These are phyloP conservation scores for Mycosphaerella sp. DNA, from an alignment of 2,329 filamentous ascomycete genomes.

Conservation along the genomic window DNA sequence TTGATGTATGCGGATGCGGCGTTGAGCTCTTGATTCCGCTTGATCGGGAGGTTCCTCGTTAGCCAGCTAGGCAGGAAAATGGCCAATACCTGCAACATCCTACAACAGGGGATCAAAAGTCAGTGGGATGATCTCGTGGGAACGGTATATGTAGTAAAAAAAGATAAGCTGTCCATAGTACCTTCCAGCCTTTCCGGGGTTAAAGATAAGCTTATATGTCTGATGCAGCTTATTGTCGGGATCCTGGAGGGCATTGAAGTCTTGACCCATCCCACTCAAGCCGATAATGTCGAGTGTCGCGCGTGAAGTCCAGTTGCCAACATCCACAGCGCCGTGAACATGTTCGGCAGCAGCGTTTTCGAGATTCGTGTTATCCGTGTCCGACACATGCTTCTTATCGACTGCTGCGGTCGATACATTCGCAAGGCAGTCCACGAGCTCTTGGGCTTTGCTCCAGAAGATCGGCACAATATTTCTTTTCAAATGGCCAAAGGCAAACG, in stretches of 20 bases:
- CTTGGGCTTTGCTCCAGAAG: slow-evolving; percentile 45
- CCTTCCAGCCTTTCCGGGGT: slow-evolving; percentile 41
- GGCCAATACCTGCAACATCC: slow-evolving; percentile 43
- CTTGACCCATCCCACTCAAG: slow-evolving; percentile 50
- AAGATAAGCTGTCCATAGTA: neutral
- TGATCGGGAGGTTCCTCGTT: slow-evolving; percentile 58
- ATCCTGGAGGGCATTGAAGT: slow-evolving; percentile 49
- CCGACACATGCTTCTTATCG: slow-evolving; percentile 12
- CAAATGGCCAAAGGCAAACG: slow-evolving; percentile 46
- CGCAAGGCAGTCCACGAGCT: slow-evolving; percentile 34
- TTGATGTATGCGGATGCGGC: slow-evolving; percentile 56
- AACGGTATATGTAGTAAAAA: too few species aligned
- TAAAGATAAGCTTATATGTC: slow-evolving; percentile 48
- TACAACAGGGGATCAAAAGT: slow-evolving; percentile 17
- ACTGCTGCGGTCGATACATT: slow-evolving; percentile 30
- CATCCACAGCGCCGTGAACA: slow-evolving; percentile 37
- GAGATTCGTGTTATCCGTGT: slow-evolving; percentile 22
- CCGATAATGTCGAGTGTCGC: slow-evolving; percentile 55
- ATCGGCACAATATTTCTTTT: slow-evolving; percentile 42
- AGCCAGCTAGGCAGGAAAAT: slow-evolving; percentile 60
- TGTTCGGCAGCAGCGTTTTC: slow-evolving; percentile 21
- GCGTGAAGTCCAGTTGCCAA: slow-evolving; percentile 44
- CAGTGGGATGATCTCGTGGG: neutral
- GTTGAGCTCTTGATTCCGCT: slow-evolving; percentile 60
- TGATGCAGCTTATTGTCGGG: slow-evolving; percentile 47